Conservation (phyloP, 208 protist genomes). For the Lotmaria passim region DNA sequence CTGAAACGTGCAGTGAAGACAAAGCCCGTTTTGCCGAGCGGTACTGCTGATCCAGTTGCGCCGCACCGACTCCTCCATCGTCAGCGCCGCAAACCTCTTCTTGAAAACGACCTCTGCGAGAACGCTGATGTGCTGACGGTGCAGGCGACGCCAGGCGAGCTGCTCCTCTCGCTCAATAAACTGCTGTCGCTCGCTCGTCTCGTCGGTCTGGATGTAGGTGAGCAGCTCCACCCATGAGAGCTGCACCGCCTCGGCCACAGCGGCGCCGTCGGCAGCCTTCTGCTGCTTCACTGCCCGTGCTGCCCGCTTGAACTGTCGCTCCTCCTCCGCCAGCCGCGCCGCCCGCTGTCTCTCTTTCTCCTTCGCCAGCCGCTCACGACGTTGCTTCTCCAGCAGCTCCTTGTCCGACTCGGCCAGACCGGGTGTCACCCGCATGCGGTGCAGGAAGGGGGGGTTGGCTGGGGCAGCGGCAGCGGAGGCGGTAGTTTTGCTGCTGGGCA, state of each 20-base stretch:
- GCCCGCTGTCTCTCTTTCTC: constrained; percentile 34
- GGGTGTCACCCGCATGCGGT: background rate
- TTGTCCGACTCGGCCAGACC: constrained; percentile 22
- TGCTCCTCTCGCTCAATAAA: constrained; percentile 64
- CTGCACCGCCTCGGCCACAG: constrained; percentile 6
- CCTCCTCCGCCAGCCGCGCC: constrained; percentile 35
- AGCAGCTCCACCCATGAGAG: constrained; percentile 20
- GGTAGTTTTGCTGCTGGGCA: constrained; percentile 1
- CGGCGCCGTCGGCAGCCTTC: background rate
- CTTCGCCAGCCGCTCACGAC: constrained; percentile 27
- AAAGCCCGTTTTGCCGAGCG: background rate
- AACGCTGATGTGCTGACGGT: constrained; percentile 30
- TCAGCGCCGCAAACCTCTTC: constrained; percentile 15
- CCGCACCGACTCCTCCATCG: constrained; percentile 22
- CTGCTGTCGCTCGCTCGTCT: constrained; percentile 63
- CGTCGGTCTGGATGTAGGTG: constrained; percentile 38
- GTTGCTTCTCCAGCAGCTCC: constrained; percentile 37
- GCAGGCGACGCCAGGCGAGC: constrained; percentile 53
- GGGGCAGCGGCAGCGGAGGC: background rate
- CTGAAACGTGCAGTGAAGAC: constrained; percentile 16
- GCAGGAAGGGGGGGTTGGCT: too few relatives aligned
- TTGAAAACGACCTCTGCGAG: constrained; percentile 16
- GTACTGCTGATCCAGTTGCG: constrained; percentile 22
- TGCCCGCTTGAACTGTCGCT: constrained; percentile 32
- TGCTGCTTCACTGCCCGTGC: constrained; percentile 20